phyloP scores from a whole-genome alignment of 2,329 filamentous ascomycete species.

The Pestalotiopsis sp. region DNA sequence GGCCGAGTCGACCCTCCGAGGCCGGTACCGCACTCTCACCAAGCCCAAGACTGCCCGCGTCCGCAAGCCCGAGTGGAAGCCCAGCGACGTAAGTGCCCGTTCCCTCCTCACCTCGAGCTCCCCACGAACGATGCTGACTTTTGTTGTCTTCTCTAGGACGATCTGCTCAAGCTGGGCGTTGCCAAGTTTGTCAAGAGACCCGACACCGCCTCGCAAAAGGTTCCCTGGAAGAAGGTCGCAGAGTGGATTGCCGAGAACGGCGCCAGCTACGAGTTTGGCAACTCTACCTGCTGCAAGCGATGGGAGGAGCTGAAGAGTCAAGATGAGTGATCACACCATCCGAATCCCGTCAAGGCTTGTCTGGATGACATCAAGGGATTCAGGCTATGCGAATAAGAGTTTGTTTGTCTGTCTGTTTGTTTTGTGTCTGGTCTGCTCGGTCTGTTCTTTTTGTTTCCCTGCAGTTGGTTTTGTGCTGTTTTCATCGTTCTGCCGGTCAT shows the following conservation, averaged over 20 bases:
- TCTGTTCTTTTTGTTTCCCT: too few relatives aligned
- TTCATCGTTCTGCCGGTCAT: too few relatives aligned
- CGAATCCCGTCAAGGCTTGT: too few relatives aligned
- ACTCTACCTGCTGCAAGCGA: constrained; percentile 60
- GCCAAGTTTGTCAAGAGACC: constrained; percentile 34
- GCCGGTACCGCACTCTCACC: constrained; percentile 66
- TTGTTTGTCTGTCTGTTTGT: too few relatives aligned
- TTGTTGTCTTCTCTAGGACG: constrained; percentile 37
- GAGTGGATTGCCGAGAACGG: constrained; percentile 54
- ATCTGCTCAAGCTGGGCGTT: constrained; percentile 48
- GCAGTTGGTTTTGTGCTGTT: too few relatives aligned
- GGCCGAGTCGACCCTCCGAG: constrained; percentile 74
- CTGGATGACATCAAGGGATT: too few relatives aligned
- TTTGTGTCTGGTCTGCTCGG: too few relatives aligned
- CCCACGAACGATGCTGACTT: neutral
- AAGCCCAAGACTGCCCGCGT: constrained; percentile 65
- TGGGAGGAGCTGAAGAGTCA: constrained; percentile 50
- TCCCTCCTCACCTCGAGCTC: neutral
- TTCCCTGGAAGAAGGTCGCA: constrained; percentile 61
- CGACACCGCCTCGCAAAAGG: constrained; percentile 37
- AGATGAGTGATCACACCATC: constrained; percentile 9
- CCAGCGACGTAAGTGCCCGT: constrained; percentile 60
- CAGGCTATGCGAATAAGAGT: neutral
- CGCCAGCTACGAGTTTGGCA: constrained; percentile 62
- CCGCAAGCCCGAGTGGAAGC: constrained; percentile 66